A percentile compares a stretch with the other conserved stretches of the same genome.
phyloP scores from a whole-genome alignment of 1,284 basidiomycete genomes.

The Cutaneotrichosporon spelunceum region DNA sequence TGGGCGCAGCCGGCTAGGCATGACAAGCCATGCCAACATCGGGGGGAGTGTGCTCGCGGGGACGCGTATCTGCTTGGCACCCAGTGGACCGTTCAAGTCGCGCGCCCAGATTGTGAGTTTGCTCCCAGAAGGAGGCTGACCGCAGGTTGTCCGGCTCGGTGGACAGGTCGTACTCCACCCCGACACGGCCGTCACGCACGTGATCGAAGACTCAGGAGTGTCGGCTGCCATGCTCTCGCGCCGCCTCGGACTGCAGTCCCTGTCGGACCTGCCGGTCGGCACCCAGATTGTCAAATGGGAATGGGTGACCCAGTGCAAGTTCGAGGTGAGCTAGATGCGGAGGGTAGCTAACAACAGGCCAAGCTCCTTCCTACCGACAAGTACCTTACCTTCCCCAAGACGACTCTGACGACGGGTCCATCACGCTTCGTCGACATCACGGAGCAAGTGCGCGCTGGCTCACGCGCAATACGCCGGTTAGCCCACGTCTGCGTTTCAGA shows the following conservation, averaged over 20 bases:
- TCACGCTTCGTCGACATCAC: conserved; percentile 33
- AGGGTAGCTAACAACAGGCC: conserved; percentile 16
- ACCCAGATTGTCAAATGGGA: conserved; percentile 43
- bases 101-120: conserved; percentile 37
- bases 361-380: conserved; percentile 27
- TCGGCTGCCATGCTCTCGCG: conserved; percentile 23
- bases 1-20: conserved; percentile 3
- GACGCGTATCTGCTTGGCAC: conserved; percentile 28
- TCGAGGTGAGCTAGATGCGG: conserved; percentile 26
- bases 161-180: conserved; percentile 38
- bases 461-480: conserved; percentile 27
- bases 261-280: conserved; percentile 39
- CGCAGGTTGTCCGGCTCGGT: conserved; percentile 36
- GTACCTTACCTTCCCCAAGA: conserved; percentile 37
- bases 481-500: neutral
- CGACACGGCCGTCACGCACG: conserved; percentile 45
- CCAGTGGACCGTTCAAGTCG: conserved; percentile 31
- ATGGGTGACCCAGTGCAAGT: conserved; percentile 39
- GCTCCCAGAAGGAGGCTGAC: neutral
- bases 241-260: conserved; percentile 32
- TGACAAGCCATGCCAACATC: neutral
- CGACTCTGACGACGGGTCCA: conserved; percentile 12
- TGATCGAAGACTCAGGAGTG: conserved; percentile 36
- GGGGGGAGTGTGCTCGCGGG: neutral
- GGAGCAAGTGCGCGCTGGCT: conserved; percentile 20